phyloP scores from a whole-genome alignment of 768 basidiomycete species.

The Cystoderma amianthinum region DNA sequence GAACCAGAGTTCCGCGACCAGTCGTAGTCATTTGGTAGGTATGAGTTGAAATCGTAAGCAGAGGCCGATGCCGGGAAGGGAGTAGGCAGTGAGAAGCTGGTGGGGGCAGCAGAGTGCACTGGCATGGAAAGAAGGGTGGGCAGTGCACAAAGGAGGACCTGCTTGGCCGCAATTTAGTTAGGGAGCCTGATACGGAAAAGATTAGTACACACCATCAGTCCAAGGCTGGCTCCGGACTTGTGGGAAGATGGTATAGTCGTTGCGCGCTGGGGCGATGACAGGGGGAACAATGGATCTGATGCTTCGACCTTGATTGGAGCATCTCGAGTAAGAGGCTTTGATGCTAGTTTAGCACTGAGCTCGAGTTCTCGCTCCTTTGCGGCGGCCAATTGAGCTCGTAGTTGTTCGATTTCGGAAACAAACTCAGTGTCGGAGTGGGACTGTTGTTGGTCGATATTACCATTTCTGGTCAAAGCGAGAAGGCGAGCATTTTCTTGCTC shows the following conservation, averaged over 20 bases:
- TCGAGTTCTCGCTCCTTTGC: constrained; percentile 62
- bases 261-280: constrained; percentile 33
- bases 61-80: constrained; percentile 36
- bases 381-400: constrained; percentile 57
- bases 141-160: constrained; percentile 74
- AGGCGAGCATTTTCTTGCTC: constrained; percentile 82
- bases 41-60: constrained; percentile 40
- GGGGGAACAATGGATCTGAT: constrained; percentile 41
- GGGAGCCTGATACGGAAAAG: constrained; percentile 3
- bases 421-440: constrained; percentile 28
- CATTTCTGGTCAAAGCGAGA: constrained; percentile 46
- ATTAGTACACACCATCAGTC: constrained; percentile 57
- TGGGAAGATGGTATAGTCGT: constrained; percentile 36
- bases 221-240: constrained; percentile 59
- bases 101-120: constrained; percentile 45
- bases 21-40: constrained; percentile 46
- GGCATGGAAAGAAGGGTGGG: constrained; percentile 69
- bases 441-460: constrained; percentile 16
- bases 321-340: constrained; percentile 19
- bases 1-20: constrained; percentile 36
- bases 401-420: constrained; percentile 56
- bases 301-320: constrained; percentile 52
- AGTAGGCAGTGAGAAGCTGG: constrained; percentile 49
- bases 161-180: constrained; percentile 19
- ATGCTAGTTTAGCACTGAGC: constrained; percentile 55